A percentile compares a stretch with the other conserved stretches of the same genome.
Evolutionary conservation across 495 filamentous ascomycete species (phyloP).

Genomic region (Aspergillus conjunctus): DNA sequence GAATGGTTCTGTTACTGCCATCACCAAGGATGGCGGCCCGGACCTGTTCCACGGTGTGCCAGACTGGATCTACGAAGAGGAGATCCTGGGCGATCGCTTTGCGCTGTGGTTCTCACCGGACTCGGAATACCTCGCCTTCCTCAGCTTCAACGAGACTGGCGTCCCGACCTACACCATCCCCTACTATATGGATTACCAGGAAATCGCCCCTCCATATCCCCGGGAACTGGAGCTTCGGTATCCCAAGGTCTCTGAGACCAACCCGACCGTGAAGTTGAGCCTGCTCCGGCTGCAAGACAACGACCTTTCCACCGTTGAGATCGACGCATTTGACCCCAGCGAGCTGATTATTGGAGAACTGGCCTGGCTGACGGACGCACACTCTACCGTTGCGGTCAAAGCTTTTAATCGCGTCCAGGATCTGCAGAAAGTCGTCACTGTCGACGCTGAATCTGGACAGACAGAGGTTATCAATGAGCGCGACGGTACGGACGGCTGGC

Average conservation of each 20-base stretch:
- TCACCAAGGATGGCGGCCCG: constrained; percentile 25
- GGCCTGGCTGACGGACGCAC: constrained; percentile 24
- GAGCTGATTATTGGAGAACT: constrained; percentile 28
- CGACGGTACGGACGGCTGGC: constrained; percentile 27
- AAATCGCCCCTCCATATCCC: constrained; percentile 25
- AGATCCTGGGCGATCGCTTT: constrained; percentile 24
- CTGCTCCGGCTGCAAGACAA: constrained; percentile 20
- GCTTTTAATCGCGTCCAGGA: constrained; percentile 26
- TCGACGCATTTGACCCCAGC: constrained; percentile 20
- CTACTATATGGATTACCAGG: constrained; percentile 27
- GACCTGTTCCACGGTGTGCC: constrained; percentile 26
- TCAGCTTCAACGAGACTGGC: constrained; percentile 27
- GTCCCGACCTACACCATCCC: constrained; percentile 24
- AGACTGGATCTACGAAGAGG: constrained; percentile 29
- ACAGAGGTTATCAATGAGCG: constrained; percentile 18
- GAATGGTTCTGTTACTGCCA: constrained; percentile 17
- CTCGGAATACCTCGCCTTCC: constrained; percentile 21
- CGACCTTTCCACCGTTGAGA: constrained; percentile 3
- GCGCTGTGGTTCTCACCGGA: constrained; percentile 27
- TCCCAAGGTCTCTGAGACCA: constrained; percentile 26
- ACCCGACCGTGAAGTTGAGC: constrained; percentile 24
- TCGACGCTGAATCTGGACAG: constrained; percentile 13
- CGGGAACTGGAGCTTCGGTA: constrained; percentile 25
- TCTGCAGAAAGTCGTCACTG: constrained; percentile 22
- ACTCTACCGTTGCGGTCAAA: constrained; percentile 22